A percentile compares a stretch with the other conserved stretches of the same genome.
Conservation (phyloP, 2,329 filamentous ascomycete genomes). For the Cyclaneusma minus region DNA sequence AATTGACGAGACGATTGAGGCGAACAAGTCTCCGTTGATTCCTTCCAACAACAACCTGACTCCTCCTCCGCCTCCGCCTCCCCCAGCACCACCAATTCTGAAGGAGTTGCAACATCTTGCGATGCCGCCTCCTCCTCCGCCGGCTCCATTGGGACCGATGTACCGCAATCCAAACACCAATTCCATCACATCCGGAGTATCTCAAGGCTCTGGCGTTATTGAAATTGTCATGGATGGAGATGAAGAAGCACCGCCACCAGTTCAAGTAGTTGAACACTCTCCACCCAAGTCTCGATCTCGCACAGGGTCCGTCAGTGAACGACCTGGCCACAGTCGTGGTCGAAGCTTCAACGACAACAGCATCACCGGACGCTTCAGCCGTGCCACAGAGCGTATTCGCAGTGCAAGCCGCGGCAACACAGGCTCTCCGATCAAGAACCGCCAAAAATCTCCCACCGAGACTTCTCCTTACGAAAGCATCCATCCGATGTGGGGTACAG, state of each 20-base stretch:
- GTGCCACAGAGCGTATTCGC: slow-evolving; percentile 43
- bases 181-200: slow-evolving; percentile 16
- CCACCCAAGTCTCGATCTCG: slow-evolving; percentile 4
- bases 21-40: slow-evolving; percentile 19
- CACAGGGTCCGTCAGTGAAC: slow-evolving; percentile 15
- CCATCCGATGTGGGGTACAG: background rate
- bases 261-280: slow-evolving; percentile 1
- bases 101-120: slow-evolving; percentile 49
- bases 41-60: slow-evolving; percentile 34
- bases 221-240: slow-evolving; percentile 53
- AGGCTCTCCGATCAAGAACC: slow-evolving; percentile 7
- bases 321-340: slow-evolving; percentile 34
- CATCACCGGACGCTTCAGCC: slow-evolving; percentile 36
- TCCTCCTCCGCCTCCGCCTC: slow-evolving; percentile 36
- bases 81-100: slow-evolving; percentile 34
- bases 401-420: slow-evolving; percentile 39
- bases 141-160: slow-evolving; percentile 39
- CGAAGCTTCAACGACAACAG: slow-evolving; percentile 37
- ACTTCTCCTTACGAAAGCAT: background rate
- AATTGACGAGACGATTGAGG: slow-evolving; percentile 29
- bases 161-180: slow-evolving; percentile 23
- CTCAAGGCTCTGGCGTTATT: slow-evolving; percentile 38
- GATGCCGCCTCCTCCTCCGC: slow-evolving; percentile 43
- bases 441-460: slow-evolving; percentile 9
- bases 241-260: slow-evolving; percentile 24